These are phyloP conservation scores for Pseudocercospora pini-densiflorae DNA, from an alignment of 2,329 filamentous ascomycete species.

Conservation along the genomic window DNA sequence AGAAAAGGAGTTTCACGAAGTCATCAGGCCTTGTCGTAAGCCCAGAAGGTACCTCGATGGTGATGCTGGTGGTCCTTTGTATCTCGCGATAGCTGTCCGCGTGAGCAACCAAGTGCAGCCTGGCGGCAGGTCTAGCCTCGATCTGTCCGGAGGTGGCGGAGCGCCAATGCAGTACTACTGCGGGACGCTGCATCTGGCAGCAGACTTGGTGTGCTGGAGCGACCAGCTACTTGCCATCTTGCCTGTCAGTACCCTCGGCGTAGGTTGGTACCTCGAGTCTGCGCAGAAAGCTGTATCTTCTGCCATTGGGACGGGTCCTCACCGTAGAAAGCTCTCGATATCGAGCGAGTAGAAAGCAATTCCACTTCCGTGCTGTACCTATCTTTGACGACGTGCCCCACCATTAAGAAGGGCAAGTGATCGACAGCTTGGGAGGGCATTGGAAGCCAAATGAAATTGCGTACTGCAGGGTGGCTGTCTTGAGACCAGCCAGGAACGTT, in stretches of 20 bases:
- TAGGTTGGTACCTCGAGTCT: not conserved
- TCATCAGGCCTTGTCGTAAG: not conserved
- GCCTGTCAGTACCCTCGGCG: constrained; percentile 1
- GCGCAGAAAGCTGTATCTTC: not conserved
- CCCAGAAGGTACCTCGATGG: not conserved
- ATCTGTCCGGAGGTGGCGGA: constrained; percentile 21
- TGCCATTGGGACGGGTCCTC: not conserved
- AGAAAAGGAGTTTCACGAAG: not conserved
- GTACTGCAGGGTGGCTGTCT: not conserved
- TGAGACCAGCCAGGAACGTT: not conserved
- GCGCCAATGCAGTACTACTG: constrained; percentile 15
- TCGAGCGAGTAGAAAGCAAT: not conserved
- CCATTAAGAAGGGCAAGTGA: constrained; percentile 1
- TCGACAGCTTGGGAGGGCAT: not conserved
- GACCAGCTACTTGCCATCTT: constrained; percentile 13
- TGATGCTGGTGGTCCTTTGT: constrained; percentile 1
- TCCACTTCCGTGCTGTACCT: not conserved
- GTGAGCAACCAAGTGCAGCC: not conserved
- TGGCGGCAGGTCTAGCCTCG: constrained; percentile 17
- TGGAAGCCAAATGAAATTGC: constrained; percentile 4
- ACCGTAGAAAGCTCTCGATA: not conserved
- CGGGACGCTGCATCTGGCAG: constrained; percentile 13
- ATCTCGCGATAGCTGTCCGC: not conserved
- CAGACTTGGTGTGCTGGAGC: constrained; percentile 17
- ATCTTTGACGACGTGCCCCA: constrained; percentile 6